Percentiles rank a stretch among this genome's conserved stretches.
Conservation (phyloP, 2,329 filamentous ascomycete genomes). For the Ilyonectria mors-panacis region DNA sequence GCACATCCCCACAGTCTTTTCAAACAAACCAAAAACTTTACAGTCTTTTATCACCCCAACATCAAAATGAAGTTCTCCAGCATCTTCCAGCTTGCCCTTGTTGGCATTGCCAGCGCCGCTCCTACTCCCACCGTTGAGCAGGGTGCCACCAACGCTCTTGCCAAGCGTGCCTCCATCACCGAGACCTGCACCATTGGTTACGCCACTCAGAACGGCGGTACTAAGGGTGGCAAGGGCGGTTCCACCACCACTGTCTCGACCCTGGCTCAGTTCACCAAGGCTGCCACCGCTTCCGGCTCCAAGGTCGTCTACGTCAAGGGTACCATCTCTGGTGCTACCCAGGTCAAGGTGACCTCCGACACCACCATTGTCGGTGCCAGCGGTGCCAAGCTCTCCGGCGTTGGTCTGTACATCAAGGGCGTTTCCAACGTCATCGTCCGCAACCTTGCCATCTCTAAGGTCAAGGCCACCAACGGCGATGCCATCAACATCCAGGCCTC, state of each 20-base stretch:
- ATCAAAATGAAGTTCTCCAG: conserved; percentile 53
- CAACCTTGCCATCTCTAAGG: conserved; percentile 73
- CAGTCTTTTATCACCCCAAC: conserved; percentile 14
- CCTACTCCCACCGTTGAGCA: conserved; percentile 50
- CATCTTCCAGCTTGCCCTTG: conserved; percentile 47
- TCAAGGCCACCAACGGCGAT: conserved; percentile 69
- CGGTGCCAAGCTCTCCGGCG: conserved; percentile 45
- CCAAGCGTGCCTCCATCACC: conserved; percentile 55
- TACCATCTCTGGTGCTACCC: conserved; percentile 56
- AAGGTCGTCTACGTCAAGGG: conserved; percentile 60
- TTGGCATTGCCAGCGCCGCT: conserved; percentile 49
- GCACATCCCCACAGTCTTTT: conserved; percentile 25
- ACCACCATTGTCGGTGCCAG: conserved; percentile 61
- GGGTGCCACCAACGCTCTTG: conserved; percentile 46
- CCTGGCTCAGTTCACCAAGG: conserved; percentile 62
- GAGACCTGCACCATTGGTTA: conserved; percentile 56
- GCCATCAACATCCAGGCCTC: conserved; percentile 71
- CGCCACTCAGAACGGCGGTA: conserved; percentile 56
- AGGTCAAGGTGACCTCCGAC: conserved; percentile 60
- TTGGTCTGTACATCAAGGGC: conserved; percentile 54
- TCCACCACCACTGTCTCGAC: conserved; percentile 61
- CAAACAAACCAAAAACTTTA: neutral
- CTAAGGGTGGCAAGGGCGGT: conserved; percentile 66
- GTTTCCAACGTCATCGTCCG: conserved; percentile 73
- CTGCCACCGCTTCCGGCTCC: conserved; percentile 60